phyloP scores from a whole-genome alignment of 2,329 filamentous ascomycete genomes.

The Stemphylium lycopersici region DNA sequence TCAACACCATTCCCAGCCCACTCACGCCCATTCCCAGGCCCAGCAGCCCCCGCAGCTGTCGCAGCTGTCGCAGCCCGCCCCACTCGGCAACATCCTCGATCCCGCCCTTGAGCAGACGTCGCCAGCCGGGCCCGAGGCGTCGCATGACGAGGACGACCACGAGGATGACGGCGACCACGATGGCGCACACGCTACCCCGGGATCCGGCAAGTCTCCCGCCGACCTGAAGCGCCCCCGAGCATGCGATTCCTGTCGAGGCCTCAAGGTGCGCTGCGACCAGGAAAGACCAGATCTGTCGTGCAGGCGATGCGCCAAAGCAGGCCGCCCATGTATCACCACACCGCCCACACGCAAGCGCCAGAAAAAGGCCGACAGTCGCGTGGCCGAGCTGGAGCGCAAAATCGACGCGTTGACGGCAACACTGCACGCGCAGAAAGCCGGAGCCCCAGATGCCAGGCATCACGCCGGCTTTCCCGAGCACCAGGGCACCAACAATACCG shows the following conservation, averaged over 20 bases:
- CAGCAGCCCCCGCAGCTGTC: conserved; percentile 15
- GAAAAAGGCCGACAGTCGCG: conserved; percentile 89
- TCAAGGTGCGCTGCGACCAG: conserved; percentile 79
- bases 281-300: conserved; percentile 67
- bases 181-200: conserved; percentile 35
- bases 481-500: conserved; percentile 11
- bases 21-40: conserved; percentile 16
- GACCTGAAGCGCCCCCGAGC: conserved; percentile 56
- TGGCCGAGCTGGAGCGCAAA: conserved; percentile 90
- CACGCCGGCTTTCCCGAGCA: conserved; percentile 33
- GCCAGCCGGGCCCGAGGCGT: conserved; percentile 25
- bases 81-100: conserved; percentile 33
- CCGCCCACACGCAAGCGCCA: conserved; percentile 78
- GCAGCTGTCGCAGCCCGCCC: conserved; percentile 21
- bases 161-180: conserved; percentile 41
- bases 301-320: conserved; percentile 77
- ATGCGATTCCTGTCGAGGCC: conserved; percentile 55
- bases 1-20: conserved; percentile 23
- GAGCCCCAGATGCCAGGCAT: conserved; percentile 26
- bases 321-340: conserved; percentile 71
- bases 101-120: conserved; percentile 43
- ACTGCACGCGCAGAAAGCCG: conserved; percentile 63
- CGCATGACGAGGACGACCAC: conserved; percentile 38
- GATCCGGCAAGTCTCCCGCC: conserved; percentile 38
- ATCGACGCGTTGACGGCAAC: conserved; percentile 87